phyloP scores from a whole-genome alignment of 2,329 filamentous ascomycete genomes.

The Tolypocladium pustulatum region DNA sequence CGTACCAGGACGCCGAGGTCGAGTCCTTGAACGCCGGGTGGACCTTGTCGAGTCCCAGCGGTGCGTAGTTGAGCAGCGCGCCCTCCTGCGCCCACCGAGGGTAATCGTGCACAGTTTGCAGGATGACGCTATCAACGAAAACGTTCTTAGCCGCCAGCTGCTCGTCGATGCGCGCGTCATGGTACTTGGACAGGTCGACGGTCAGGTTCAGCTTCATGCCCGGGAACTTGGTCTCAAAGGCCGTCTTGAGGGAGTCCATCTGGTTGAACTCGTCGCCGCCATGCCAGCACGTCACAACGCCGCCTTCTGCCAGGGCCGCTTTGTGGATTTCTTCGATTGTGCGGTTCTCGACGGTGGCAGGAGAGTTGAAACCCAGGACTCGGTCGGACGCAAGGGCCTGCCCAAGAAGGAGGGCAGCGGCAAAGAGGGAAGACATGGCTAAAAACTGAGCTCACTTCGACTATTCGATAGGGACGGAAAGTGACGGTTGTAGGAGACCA shows the following conservation, averaged over 20 bases:
- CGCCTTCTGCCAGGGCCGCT: slow-evolving; percentile 36
- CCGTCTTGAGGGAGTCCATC: slow-evolving; percentile 25
- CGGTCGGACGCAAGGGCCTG: slow-evolving; percentile 1
- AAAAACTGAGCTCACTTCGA: background rate
- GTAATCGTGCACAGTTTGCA: slow-evolving; percentile 43
- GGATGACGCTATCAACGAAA: slow-evolving; percentile 32
- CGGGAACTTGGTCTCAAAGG: slow-evolving; percentile 36
- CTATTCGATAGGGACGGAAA: background rate
- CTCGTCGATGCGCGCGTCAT: slow-evolving; percentile 33
- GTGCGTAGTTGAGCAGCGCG: slow-evolving; percentile 37
- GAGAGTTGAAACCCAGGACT: slow-evolving; percentile 1
- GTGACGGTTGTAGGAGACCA: background rate
- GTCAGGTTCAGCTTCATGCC: slow-evolving; percentile 41
- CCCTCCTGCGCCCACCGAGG: slow-evolving; percentile 38
- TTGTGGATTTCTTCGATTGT: slow-evolving; percentile 38
- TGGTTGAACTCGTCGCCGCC: slow-evolving; percentile 35
- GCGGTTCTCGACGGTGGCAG: slow-evolving; percentile 26
- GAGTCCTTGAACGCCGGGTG: slow-evolving; percentile 28
- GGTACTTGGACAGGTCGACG: slow-evolving; percentile 46
- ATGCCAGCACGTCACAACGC: slow-evolving; percentile 33
- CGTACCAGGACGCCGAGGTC: slow-evolving; percentile 29
- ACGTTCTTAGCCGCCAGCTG: slow-evolving; percentile 27
- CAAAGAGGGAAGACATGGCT: background rate
- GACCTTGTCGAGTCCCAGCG: slow-evolving; percentile 32
- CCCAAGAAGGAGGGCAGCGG: background rate